Base-by-base conservation (phyloP, 176 grass and related monocot genomes). In the Rhynchospora pubera region DNA sequence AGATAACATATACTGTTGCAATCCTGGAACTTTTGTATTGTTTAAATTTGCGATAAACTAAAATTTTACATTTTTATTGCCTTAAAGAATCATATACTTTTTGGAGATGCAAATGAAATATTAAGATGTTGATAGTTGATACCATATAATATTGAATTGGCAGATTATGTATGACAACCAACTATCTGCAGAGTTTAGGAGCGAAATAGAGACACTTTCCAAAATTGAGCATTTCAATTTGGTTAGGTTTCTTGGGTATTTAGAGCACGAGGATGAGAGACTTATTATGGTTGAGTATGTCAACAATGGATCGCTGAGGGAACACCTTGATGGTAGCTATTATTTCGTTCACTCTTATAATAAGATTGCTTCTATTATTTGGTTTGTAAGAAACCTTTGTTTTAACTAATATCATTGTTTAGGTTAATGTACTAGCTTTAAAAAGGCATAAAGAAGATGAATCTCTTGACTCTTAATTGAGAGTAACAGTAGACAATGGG, bases 321-420 rank as follows among this genome's bases (percentile, higher is more conserved):
- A 92, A 85, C 95, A 98, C 79, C 86, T 98, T 81, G 92, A 97
- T 82, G 95, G 95, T 97, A 88, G 11, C 84, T 91, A 45, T 64
- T 18, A 14, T 83, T 44, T 64, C 5, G 47, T 83, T 5, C 19
- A 73, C 28, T 61, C 83, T 26, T 28, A 70, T 2, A 39, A 39
- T 39, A 39, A 39, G 2, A 2, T 39, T 39, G 4, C 4, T 39
- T 39, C 4, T 55, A 28, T 76, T 46, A 13, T 24, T 74, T 51
- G n/a, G 15, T 43, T 79, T 65, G 3, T 79, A 50, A 75, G 1
- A 75, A 50, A 3, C 24, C 22, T 75, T 30, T 30, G 22, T 75
- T 76, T 60, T 34, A 3, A 11, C 16, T 22, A 58, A 16, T 39
- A 81, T 57, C 65, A 78, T 62, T 73, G 11, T 83, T 26, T 74